Conservation (phyloP, 83 land plant species). For the Diphasiastrum complanatum region DNA sequence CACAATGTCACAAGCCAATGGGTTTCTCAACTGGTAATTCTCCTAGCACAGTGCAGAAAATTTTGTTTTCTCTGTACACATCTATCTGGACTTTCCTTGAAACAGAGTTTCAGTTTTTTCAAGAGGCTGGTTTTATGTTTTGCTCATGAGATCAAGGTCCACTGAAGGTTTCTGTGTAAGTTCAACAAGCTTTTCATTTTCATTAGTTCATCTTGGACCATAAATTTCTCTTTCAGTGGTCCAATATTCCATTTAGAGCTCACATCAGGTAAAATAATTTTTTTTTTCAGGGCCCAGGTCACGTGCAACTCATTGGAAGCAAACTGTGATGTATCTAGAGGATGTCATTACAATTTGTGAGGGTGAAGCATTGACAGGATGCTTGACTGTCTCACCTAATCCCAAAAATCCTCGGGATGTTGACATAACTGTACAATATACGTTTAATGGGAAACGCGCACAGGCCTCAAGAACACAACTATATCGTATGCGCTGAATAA, state of each 20-base stretch:
- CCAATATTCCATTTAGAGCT: too few relatives aligned
- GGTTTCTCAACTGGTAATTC: slow-evolving; percentile 92
- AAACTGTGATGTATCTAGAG: slow-evolving; percentile 91
- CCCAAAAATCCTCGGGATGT: slow-evolving; percentile 89
- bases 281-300: slow-evolving; percentile 75
- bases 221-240: too few relatives aligned
- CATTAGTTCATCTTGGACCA: too few relatives aligned
- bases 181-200: too few relatives aligned
- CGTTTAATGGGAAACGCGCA: slow-evolving; percentile 62
- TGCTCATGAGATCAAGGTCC: not conserved
- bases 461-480: slow-evolving; percentile 64
- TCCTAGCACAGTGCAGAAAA: not conserved
- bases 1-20: slow-evolving; percentile 78
- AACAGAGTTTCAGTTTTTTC: too few relatives aligned
- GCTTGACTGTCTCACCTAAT: slow-evolving; percentile 71
- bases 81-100: too few relatives aligned
- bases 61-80: not conserved
- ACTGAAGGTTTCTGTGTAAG: too few relatives aligned
- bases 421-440: slow-evolving; percentile 72
- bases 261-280: slow-evolving; percentile 2
- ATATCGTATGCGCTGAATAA: slow-evolving; percentile 83
- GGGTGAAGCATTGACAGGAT: slow-evolving; percentile 73
- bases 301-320: slow-evolving; percentile 94
- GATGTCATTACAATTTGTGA: slow-evolving; percentile 88
- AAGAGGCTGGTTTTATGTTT: not conserved